phyloP scores from a whole-genome alignment of 306 rosid species.

The Crataegus laevigata region DNA sequence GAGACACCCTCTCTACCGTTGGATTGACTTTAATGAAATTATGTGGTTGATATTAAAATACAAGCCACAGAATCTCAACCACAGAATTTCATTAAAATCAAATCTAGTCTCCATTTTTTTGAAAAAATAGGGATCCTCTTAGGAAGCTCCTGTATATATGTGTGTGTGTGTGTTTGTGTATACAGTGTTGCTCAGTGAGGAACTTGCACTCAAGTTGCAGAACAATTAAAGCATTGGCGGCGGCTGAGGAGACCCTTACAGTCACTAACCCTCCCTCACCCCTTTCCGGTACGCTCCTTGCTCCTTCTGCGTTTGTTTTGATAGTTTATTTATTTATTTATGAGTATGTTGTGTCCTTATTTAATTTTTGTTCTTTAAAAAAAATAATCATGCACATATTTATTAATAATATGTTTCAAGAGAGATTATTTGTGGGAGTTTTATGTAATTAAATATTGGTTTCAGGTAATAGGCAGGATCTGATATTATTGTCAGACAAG shows the following conservation, averaged over 20 bases:
- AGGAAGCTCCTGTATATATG: too few species aligned
- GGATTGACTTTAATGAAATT: too few species aligned
- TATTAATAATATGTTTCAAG: too few species aligned
- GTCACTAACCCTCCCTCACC: conserved; percentile 19
- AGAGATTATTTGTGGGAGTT: neutral
- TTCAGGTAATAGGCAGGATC: conserved; percentile 68
- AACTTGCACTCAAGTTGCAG: conserved; percentile 1
- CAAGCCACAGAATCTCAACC: too few species aligned
- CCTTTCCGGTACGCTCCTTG: conserved; percentile 31
- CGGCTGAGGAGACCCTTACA: conserved; percentile 26
- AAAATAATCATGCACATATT: neutral
- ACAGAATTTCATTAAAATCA: too few species aligned
- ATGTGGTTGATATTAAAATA: too few species aligned
- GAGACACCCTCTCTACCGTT: too few species aligned
- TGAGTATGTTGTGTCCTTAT: neutral
- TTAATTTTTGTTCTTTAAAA: neutral
- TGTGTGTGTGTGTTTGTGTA: neutral
- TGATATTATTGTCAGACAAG: conserved; percentile 88
- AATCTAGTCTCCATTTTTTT: too few species aligned
- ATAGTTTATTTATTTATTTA: too few species aligned
- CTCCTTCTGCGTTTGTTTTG: neutral
- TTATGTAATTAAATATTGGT: conserved; percentile 5
- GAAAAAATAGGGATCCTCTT: too few species aligned
- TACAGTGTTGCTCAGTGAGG: neutral
- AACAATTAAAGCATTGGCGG: conserved; percentile 61